phyloP scores from a whole-genome alignment of 441 rosid species.

The Gossypium schwendimanii region DNA sequence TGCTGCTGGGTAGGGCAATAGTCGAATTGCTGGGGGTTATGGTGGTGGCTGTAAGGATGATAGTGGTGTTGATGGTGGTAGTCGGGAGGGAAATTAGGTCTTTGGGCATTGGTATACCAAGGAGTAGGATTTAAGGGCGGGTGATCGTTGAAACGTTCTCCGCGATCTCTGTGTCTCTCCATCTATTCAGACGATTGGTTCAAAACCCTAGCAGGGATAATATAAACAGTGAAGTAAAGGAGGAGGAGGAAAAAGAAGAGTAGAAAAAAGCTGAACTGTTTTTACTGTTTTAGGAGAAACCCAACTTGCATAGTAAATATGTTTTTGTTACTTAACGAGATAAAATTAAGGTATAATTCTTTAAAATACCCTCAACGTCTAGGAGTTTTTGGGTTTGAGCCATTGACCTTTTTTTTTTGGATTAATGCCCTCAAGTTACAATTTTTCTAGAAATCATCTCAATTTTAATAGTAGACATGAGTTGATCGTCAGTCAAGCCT shows the following conservation, averaged over 20 bases:
- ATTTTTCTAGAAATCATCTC: no score
- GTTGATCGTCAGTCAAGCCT: no score
- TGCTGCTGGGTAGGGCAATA: slow-evolving; percentile 21
- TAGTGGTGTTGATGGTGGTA: slow-evolving; percentile 22
- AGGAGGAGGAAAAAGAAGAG: not conserved
- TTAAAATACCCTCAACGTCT: no score
- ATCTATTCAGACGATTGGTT: slow-evolving; percentile 16
- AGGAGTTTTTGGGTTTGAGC: no score
- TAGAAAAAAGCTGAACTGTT: no score
- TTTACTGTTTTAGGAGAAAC: no score
- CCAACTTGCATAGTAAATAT: no score
- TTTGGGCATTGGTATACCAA: slow-evolving; percentile 23
- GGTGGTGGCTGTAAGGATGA: slow-evolving; percentile 25
- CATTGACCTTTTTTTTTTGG: no score
- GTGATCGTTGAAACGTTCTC: slow-evolving; percentile 19
- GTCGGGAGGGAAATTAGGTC: slow-evolving; percentile 28
- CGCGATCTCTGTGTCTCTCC: slow-evolving; percentile 27
- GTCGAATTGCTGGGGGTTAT: slow-evolving; percentile 13
- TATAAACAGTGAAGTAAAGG: not conserved
- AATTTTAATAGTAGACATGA: no score
- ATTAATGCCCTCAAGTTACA: no score
- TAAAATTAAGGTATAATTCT: no score
- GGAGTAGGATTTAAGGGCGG: slow-evolving; percentile 20
- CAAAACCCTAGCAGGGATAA: slow-evolving; percentile 8
- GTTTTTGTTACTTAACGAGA: no score